Percentiles rank a stretch among this genome's conserved stretches.
These are phyloP conservation scores for Paxillus rubicundulus DNA, from an alignment of 768 basidiomycete genomes.

Conservation along the genomic window DNA sequence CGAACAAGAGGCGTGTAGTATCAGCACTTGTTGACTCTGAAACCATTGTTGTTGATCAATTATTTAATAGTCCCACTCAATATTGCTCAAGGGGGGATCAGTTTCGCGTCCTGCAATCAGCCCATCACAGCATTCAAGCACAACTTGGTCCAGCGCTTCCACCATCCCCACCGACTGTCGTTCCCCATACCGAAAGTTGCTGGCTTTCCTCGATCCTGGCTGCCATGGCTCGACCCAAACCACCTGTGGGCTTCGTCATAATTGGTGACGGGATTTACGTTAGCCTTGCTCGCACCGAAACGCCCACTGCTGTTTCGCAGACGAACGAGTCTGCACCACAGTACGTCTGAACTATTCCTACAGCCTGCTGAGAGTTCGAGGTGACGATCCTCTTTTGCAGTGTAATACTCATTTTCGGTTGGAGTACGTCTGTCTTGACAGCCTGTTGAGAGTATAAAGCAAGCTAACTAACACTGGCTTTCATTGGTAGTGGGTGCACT, in stretches of 20 bases:
- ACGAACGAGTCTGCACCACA: conserved; percentile 13
- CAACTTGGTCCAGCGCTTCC: background rate
- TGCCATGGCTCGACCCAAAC: conserved; percentile 11
- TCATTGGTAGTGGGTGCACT: conserved; percentile 21
- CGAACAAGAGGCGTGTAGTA: too few relatives aligned
- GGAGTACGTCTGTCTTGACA: conserved; percentile 18
- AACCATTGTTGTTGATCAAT: too few relatives aligned
- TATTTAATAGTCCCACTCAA: too few relatives aligned
- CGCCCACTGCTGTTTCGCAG: background rate
- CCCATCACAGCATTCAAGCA: background rate
- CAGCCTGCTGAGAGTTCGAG: background rate
- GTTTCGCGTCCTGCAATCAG: too few relatives aligned
- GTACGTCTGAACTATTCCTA: conserved; percentile 10
- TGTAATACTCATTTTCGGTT: conserved; percentile 30
- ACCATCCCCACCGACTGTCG: background rate
- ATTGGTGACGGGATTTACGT: conserved; percentile 17
- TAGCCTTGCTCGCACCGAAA: background rate
- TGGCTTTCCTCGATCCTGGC: too few relatives aligned
- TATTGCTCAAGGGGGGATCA: too few relatives aligned
- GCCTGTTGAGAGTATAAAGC: background rate
- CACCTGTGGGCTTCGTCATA: conserved; percentile 17
- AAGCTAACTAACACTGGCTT: background rate
- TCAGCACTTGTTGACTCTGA: too few relatives aligned
- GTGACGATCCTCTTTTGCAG: conserved; percentile 8
- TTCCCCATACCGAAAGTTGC: too few relatives aligned